Percentiles rank a stretch among this genome's conserved stretches.
These are phyloP conservation scores for Hemileccinum rubropunctum DNA, from an alignment of 768 basidiomycete genomes.

Conservation along the genomic window DNA sequence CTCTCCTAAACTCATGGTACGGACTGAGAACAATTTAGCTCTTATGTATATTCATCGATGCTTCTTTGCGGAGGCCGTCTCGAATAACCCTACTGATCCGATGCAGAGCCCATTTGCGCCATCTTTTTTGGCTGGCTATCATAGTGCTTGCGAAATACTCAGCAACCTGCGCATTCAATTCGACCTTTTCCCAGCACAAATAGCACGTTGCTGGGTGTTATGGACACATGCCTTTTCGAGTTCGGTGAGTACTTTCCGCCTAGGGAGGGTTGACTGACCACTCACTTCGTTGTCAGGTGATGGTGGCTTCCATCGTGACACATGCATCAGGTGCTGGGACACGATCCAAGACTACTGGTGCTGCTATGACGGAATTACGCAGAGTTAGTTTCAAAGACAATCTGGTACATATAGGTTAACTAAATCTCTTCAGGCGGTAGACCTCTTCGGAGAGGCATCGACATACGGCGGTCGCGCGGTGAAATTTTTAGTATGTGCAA, in stretches of 20 bases:
- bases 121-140: conserved; percentile 66
- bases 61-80: conserved; percentile 73
- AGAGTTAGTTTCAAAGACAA: conserved; percentile 12
- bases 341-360: conserved; percentile 64
- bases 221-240: conserved; percentile 75
- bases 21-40: conserved; percentile 36
- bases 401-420: not conserved
- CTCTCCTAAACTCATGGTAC: not conserved
- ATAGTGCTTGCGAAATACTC: conserved; percentile 61
- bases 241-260: conserved; percentile 39
- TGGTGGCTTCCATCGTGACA: conserved; percentile 76
- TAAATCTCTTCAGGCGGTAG: conserved; percentile 40
- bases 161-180: conserved; percentile 47
- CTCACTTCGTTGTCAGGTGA: conserved; percentile 45
- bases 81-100: conserved; percentile 61
- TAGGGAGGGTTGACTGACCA: not conserved
- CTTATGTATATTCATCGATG: conserved; percentile 72
- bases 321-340: conserved; percentile 46
- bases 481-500: conserved; percentile 60
- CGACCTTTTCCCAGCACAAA: conserved; percentile 50
- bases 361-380: conserved; percentile 65
- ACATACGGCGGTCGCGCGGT: conserved; percentile 60
- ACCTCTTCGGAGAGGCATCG: conserved; percentile 65
- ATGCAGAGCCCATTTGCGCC: conserved; percentile 66
- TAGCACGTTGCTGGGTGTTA: conserved; percentile 66